Conservation (phyloP, 2,329 filamentous ascomycete genomes). For the Xylariomycetidae sp. region DNA sequence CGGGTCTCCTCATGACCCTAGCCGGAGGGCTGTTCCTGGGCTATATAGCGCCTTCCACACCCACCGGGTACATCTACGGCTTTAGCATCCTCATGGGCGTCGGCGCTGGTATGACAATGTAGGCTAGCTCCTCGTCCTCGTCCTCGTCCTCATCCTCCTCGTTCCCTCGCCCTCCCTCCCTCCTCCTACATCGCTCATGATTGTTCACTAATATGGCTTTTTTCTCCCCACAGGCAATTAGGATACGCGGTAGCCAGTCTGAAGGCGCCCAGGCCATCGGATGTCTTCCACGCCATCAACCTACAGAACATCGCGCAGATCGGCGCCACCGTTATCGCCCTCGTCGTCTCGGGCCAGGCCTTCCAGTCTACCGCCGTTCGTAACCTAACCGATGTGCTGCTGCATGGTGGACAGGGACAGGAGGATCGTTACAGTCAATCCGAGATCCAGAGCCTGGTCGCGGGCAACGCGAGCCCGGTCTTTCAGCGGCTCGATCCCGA, state of each 20-base stretch:
- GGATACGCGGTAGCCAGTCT: slow-evolving; percentile 28
- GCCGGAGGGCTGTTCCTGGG: slow-evolving; percentile 24
- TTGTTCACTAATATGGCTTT: too few relatives aligned
- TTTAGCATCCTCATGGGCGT: slow-evolving; percentile 29
- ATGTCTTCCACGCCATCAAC: slow-evolving; percentile 4
- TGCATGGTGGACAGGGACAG: slow-evolving; percentile 19
- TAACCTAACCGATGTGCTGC: slow-evolving; percentile 19
- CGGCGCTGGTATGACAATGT: slow-evolving; percentile 10
- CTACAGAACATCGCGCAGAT: slow-evolving; percentile 13
- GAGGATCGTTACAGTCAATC: slow-evolving; percentile 16
- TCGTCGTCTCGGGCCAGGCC: slow-evolving; percentile 12
- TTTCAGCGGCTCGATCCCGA: neutral
- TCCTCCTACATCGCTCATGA: too few relatives aligned
- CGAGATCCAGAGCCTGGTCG: slow-evolving; percentile 27
- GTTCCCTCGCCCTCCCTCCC: too few relatives aligned
- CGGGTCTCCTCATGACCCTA: slow-evolving; percentile 23
- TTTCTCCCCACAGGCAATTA: too few relatives aligned
- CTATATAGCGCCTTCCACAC: slow-evolving; percentile 15
- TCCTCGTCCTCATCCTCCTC: too few relatives aligned
- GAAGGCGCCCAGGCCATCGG: slow-evolving; percentile 15
- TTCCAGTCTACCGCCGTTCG: slow-evolving; percentile 13
- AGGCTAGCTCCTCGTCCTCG: too few relatives aligned
- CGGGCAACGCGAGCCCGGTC: slow-evolving; percentile 25
- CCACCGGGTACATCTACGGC: slow-evolving; percentile 25
- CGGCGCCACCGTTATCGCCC: slow-evolving; percentile 9